phyloP scores from a whole-genome alignment of 768 basidiomycete species.

The Tylopilus sp. region DNA sequence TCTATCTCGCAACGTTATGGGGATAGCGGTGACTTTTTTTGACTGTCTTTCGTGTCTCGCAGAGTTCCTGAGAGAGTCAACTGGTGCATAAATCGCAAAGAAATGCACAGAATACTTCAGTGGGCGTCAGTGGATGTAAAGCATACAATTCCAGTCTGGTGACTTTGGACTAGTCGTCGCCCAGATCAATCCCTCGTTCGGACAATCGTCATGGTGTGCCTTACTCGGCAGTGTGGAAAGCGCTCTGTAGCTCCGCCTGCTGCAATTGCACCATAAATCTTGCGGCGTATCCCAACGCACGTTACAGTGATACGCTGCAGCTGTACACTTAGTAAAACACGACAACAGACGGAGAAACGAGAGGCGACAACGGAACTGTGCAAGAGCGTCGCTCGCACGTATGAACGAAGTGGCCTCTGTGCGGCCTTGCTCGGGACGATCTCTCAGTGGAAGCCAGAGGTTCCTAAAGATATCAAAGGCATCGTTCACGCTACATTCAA shows the following conservation, averaged over 20 bases:
- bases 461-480: no score
- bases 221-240: no score
- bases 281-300: neutral
- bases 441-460: no score
- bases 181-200: no score
- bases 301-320: constrained; percentile 2
- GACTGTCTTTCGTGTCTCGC: neutral
- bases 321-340: constrained; percentile 3
- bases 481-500: no score
- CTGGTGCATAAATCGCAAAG: constrained; percentile 13
- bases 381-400: neutral
- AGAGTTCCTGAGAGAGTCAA: constrained; percentile 27
- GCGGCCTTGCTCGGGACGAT: neutral
- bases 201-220: no score
- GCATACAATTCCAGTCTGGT: neutral
- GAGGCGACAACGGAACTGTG: constrained; percentile 17
- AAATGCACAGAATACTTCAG: no score
- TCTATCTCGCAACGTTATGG: neutral
- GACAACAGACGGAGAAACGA: constrained; percentile 4
- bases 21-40: neutral
- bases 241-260: neutral
- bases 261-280: constrained; percentile 2
- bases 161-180: neutral
- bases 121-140: neutral
- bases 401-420: constrained; percentile 1